Evolutionary conservation across 2,329 filamentous ascomycete genomes (phyloP), one percentile per base, ranked within the genome.

Genomic region (Cercospora citrullina): DNA sequence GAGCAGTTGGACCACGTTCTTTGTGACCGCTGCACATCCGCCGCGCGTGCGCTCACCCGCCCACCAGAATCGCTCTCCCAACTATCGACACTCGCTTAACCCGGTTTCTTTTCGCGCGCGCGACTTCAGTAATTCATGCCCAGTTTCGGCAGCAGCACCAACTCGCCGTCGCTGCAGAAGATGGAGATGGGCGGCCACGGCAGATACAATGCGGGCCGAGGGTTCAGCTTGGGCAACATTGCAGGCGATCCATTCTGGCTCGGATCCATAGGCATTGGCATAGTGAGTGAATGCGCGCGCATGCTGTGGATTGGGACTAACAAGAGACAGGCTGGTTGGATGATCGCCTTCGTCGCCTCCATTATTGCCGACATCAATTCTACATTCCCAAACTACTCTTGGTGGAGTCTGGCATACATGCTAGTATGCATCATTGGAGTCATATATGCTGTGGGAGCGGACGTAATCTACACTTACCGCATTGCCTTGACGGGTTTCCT

Each of bases 201-300:
- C 30, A 62, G 67, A 31, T 71, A 73, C 58, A 79, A 80, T 72
- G 77, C 77, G 63, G 83, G 83, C 67, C 74, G 77, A 67, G 82
- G 81, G 75, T 90, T 97, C 80, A 90, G 87, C 80, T 81, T 94
- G 80, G 91, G 91, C 79, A 96, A 97, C 81, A 93, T 99, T 75
- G 86, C 97, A 69, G 95, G 95, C 75, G 94, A 99, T 82, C 95
- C 95, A 5, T 98, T 99, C 81, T 94, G 94, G 68, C 87, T 99
- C 69, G 93, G 94, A 65, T 98, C 95, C 39, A 88, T 96, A 72
- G 97, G 94, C 67, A 97, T 98, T 80, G 88, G 91, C 71, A 85
- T 92, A 78, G 94, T 97, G 88, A 80, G 93, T 87, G 18, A 16
- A 33, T 26, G 26, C 55, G 53, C 60, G 64, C 45, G 48, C 39